Percentiles rank a stretch among this genome's conserved stretches.
These are phyloP conservation scores for Phoma sp. DNA, from an alignment of 2,329 filamentous ascomycete genomes.

Conservation along the genomic window DNA sequence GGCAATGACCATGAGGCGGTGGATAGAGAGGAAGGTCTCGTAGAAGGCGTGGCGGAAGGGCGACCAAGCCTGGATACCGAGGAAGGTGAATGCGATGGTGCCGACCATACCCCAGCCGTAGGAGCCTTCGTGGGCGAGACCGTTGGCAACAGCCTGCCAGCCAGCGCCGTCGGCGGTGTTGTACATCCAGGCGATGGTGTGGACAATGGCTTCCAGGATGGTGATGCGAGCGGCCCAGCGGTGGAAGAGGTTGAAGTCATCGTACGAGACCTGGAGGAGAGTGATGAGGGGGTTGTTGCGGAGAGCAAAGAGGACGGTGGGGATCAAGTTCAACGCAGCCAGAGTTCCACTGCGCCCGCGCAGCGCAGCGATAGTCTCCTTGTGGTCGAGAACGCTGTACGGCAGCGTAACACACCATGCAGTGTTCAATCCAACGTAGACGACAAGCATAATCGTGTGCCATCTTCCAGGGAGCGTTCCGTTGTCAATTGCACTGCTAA, in stretches of 20 bases:
- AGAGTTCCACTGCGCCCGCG: slow-evolving; percentile 86
- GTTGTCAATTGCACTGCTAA: slow-evolving; percentile 72
- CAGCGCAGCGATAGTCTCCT: slow-evolving; percentile 76
- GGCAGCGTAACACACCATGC: slow-evolving; percentile 77
- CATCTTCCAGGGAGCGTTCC: slow-evolving; percentile 83
- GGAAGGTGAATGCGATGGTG: slow-evolving; percentile 65
- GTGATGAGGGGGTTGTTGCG: slow-evolving; percentile 92
- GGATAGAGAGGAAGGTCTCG: slow-evolving; percentile 90
- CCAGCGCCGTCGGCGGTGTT: slow-evolving; percentile 69
- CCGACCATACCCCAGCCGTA: slow-evolving; percentile 70
- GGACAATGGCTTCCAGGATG: slow-evolving; percentile 72
- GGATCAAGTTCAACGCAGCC: slow-evolving; percentile 88
- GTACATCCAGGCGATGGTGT: slow-evolving; percentile 76
- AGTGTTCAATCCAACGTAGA: slow-evolving; percentile 76
- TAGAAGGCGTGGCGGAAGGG: slow-evolving; percentile 93
- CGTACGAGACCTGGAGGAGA: slow-evolving; percentile 86
- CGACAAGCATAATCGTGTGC: slow-evolving; percentile 71
- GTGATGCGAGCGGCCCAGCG: slow-evolving; percentile 82
- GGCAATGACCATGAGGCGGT: slow-evolving; percentile 77
- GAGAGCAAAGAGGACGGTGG: slow-evolving; percentile 84
- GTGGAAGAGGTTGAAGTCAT: slow-evolving; percentile 92
- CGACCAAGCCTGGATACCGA: slow-evolving; percentile 76
- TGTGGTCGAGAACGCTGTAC: slow-evolving; percentile 58
- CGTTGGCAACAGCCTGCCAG: slow-evolving; percentile 63
- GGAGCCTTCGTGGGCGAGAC: slow-evolving; percentile 67